Evolutionary conservation across 1,284 basidiomycete species (phyloP).

Genomic region (Ustilago loliicola): DNA sequence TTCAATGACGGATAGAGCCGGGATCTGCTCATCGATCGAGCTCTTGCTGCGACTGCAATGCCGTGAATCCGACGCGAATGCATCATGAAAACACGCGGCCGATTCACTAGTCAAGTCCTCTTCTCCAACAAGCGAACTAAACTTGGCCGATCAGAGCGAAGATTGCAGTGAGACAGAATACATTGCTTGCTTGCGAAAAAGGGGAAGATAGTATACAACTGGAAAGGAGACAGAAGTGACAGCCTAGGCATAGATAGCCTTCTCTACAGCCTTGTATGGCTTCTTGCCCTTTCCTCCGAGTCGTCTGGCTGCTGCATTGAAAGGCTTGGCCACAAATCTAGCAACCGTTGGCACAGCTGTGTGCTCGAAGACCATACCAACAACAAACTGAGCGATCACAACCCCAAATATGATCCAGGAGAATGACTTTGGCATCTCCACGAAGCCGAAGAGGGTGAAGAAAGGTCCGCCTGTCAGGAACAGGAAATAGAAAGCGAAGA

Average conservation of each 20-base stretch:
- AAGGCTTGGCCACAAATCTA: constrained; percentile 15
- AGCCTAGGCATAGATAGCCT: constrained; percentile 22
- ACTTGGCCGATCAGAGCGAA: too few species aligned
- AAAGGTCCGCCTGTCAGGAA: constrained; percentile 52
- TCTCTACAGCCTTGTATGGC: constrained; percentile 25
- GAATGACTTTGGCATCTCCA: constrained; percentile 34
- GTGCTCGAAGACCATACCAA: constrained; percentile 41
- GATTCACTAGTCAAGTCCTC: too few species aligned
- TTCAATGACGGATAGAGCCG: too few species aligned
- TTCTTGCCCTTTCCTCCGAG: constrained; percentile 15
- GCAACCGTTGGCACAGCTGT: constrained; percentile 14
- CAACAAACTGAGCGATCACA: constrained; percentile 36
- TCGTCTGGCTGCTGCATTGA: constrained; percentile 2
- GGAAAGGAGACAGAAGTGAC: not conserved
- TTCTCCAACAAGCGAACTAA: too few species aligned
- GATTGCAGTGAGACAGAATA: too few species aligned
- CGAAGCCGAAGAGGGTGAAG: constrained; percentile 53
- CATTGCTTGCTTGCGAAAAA: too few species aligned
- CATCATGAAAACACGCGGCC: too few species aligned
- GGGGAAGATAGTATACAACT: not conserved
- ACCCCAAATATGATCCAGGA: constrained; percentile 53
- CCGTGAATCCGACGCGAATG: too few species aligned
- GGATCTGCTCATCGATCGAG: too few species aligned
- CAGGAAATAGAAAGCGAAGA: constrained; percentile 50
- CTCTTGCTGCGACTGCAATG: too few species aligned